Base-by-base conservation (phyloP, 805 yeast genomes). In the Metahyphopichia silvanorum region DNA sequence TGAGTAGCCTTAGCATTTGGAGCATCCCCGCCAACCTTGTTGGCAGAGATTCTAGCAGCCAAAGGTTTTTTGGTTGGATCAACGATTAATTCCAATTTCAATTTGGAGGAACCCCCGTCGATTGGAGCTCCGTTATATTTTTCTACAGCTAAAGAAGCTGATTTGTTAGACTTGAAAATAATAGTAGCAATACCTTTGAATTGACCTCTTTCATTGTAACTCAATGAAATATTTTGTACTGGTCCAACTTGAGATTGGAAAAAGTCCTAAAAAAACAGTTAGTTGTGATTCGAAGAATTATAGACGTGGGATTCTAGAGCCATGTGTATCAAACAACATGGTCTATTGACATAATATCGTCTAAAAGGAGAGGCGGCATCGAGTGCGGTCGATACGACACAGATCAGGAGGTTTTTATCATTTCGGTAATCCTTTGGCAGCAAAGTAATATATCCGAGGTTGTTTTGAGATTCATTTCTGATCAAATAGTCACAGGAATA, bases 111-210 rank as follows among this genome's bases (percentile, higher is more conserved):
- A 40, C 97, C 97, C 34, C 81, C 81, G 56, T 93, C 98, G 50
- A 93, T 85, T 53, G 96, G 89, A 27, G 95, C 91, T 53, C 93
- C 91, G 61, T 91, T 85, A 69, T 82, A 91, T 52, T 80, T 81
- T 53, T 79, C 77, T 51, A 85, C 85, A 31, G 96, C 95, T 51
- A 67, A 71, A 40, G 75, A 65, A 32, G 98, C 98, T 57, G 74
- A 72, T 38, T 80, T 79, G 32, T 76, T 59, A 38, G 71, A 69
- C 53, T 68, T 77, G 71, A 93, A 93, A 38, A 81, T 71, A 51
- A 93, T 76, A 37, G 93, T 87, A 42, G 95, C 96, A 67, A 80
- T 77, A 63, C 98, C 98, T 43, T 84, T 84, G 44, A 95, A 86
- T 61, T 79, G 79, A 33, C 98, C 98, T 57, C 75, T 79, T 63